phyloP scores from a whole-genome alignment of 352 stramenopile species.

The Thalassiosira ordinaria region DNA sequence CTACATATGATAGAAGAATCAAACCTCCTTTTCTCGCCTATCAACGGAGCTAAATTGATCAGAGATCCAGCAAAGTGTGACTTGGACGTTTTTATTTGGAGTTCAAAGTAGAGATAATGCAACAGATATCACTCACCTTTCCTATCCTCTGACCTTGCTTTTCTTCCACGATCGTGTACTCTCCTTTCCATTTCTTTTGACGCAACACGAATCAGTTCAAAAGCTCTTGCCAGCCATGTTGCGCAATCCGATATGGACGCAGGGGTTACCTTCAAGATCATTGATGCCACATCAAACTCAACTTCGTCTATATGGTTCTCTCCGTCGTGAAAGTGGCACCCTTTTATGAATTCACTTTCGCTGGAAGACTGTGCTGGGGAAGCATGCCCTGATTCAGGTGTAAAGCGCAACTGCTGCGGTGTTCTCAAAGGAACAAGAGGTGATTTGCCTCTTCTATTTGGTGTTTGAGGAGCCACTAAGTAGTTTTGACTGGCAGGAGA shows the following conservation, averaged over 20 bases:
- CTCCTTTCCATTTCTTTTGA: constrained; percentile 83
- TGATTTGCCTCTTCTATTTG: constrained; percentile 22
- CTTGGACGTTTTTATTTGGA: background rate
- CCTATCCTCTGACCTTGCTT: constrained; percentile 55
- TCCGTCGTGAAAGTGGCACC: constrained; percentile 70
- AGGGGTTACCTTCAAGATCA: constrained; percentile 78
- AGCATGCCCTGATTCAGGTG: background rate
- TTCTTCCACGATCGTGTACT: constrained; percentile 79
- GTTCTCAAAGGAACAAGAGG: constrained; percentile 30
- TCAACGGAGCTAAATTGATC: background rate
- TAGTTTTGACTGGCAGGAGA: background rate
- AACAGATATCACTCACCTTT: constrained; percentile 17
- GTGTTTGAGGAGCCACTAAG: constrained; percentile 23
- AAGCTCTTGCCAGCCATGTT: constrained; percentile 62
- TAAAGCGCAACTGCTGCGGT: constrained; percentile 30
- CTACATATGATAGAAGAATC: constrained; percentile 79
- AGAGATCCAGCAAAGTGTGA: background rate
- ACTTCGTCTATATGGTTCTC: constrained; percentile 76
- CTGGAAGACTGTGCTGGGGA: background rate
- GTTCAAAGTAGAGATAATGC: background rate
- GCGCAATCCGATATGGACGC: constrained; percentile 77
- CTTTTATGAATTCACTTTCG: constrained; percentile 35
- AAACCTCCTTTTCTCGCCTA: background rate
- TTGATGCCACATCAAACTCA: constrained; percentile 74
- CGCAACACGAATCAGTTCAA: constrained; percentile 71